Evolutionary conservation across 176 grass and related monocot genomes (phyloP), one percentile per base, ranked within the genome.

Genomic region (Rhynchospora tenuis): DNA sequence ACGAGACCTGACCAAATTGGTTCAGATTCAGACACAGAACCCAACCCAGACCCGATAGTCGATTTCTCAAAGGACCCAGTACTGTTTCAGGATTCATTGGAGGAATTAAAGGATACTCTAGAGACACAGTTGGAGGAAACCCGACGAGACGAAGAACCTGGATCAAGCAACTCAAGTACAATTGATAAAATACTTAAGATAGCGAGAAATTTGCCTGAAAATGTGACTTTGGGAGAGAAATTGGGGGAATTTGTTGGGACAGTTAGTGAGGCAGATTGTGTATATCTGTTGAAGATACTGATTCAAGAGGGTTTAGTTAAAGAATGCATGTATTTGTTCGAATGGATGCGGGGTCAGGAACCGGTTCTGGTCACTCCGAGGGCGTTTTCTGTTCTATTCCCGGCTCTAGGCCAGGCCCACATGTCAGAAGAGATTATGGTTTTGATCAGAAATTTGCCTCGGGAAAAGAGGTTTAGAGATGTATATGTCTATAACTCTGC

Each of bases 271-370:
- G 80, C 79, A 54, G 85, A 90, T 19, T 90, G 88, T 57, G 50
- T 90, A 27, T 59, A 83, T 66, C 59, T 86, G 45, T 70, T 90
- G 55, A 52, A 70, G 43, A 73, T 77, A 19, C 66, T 90, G 84
- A 83, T 63, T 13, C 73, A 84, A 59, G 88, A 90, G 52, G 88
- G 88, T 43, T 72, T 90, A 60, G 45, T 80, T 23, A 63, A 52
- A 59, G 73, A 65, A 38, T 86, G 84, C 31, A 26, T 90, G 64
- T 55, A 84, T 26, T 67, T 90, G 42, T 64, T 86, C 8, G 63
- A 90, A 33, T 90, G 88, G 88, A 90, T 90, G 88, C 12, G 48
- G 52, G 16, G 72, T 75, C 84, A 87, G 55, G 88, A 90, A 11
- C 88, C 84, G 17, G 74, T 82, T 23, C 57, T 87, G 23, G 63